Evolutionary conservation across 768 basidiomycete genomes (phyloP).

Genomic region (Erythrobasidium yunnanense): DNA sequence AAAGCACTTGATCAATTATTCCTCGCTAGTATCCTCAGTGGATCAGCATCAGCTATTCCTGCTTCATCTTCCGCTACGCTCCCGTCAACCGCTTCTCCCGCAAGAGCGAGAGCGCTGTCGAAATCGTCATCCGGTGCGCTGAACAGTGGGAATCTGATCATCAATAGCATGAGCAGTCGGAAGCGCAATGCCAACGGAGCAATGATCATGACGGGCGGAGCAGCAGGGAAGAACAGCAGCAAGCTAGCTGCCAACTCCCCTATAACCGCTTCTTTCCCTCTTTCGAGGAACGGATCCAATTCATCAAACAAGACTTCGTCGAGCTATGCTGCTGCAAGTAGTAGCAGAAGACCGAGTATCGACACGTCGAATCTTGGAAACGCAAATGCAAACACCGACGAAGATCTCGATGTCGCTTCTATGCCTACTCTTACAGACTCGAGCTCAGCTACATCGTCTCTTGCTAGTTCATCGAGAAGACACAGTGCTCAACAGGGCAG

Average conservation of each 20-base stretch:
- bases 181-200: conserved; percentile 36
- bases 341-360: conserved; percentile 24
- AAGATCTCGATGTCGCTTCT: neutral
- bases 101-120: neutral
- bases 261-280: conserved; percentile 21
- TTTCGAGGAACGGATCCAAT: neutral
- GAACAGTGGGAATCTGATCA: neutral
- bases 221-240: neutral
- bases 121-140: conserved; percentile 4
- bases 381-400: neutral
- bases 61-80: neutral
- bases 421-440: conserved; percentile 34
- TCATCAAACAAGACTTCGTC: too few species aligned
- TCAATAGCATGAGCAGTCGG: conserved; percentile 29
- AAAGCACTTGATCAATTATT: conserved; percentile 7
- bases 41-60: neutral
- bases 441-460: conserved; percentile 30
- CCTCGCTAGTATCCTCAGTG: conserved; percentile 18
- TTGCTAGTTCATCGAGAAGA: conserved; percentile 6
- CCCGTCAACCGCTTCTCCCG: neutral
- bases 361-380: conserved; percentile 20
- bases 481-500: neutral
- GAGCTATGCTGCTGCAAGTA: too few species aligned
- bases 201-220: conserved; percentile 23
- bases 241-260: conserved; percentile 32